Evolutionary conservation across 805 yeast genomes (phyloP).

Genomic region (Scheffersomyces amazonensis): DNA sequence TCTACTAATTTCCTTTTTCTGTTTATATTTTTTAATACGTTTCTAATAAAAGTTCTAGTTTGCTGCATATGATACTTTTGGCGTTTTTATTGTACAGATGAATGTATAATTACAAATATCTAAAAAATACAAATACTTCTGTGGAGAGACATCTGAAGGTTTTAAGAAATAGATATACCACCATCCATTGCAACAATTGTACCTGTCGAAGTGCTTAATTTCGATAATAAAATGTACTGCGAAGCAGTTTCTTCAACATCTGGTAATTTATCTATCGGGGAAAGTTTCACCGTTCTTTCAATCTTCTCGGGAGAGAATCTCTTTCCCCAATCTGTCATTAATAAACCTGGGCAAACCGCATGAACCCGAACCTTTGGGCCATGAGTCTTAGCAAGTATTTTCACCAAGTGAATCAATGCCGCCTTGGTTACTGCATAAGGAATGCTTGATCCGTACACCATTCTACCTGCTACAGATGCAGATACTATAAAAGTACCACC

Average conservation of each 20-base stretch:
- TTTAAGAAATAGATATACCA: slow-evolving; percentile 12
- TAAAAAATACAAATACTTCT: no score
- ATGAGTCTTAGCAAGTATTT: slow-evolving; percentile 18
- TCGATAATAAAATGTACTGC: slow-evolving; percentile 17
- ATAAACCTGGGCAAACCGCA: slow-evolving; percentile 15
- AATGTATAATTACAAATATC: no score
- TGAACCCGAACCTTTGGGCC: slow-evolving; percentile 15
- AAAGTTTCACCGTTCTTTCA: slow-evolving; percentile 8
- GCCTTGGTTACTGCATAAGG: slow-evolving; percentile 33
- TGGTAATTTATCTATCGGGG: slow-evolving; percentile 17
- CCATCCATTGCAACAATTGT: slow-evolving; percentile 21
- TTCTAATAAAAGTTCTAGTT: no score
- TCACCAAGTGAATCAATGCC: slow-evolving; percentile 17
- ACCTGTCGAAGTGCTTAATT: slow-evolving; percentile 20
- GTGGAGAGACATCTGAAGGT: no score
- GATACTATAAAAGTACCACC: slow-evolving; percentile 23
- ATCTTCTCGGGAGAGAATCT: slow-evolving; percentile 15
- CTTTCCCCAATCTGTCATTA: slow-evolving; percentile 24
- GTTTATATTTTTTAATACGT: no score
- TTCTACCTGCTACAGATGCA: slow-evolving; percentile 26
- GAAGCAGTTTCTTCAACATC: slow-evolving; percentile 25
- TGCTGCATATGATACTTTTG: no score
- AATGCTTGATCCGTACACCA: slow-evolving; percentile 23
- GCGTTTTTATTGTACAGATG: no score
- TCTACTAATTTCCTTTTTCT: no score